Evolutionary conservation across 75 land plant genomes (phyloP), one percentile per base, ranked within the genome.

Genomic region (Cunninghamia lanceolata): DNA sequence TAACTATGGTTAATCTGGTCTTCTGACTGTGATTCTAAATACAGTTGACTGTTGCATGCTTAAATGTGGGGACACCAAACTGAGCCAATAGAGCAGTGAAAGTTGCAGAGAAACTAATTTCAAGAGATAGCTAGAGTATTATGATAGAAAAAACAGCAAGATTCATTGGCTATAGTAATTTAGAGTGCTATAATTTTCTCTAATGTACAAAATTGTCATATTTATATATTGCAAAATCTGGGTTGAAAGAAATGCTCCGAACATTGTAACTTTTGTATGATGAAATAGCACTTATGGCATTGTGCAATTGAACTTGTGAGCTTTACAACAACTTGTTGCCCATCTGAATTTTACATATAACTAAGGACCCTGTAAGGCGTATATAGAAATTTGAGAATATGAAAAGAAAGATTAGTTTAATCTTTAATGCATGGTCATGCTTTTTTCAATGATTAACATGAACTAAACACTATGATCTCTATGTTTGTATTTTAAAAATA

Each of bases 71-170:
- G 32, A 88, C 94, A 71, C 93, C 90, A 3, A 94, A 93, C 30
- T 84, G 93, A 73, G 96, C 94, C 19, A 50, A n/a, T 42, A 91
- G 85, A 25, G 96, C 96, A 34, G 82, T 94, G 39, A 84, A 84
- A 25, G 52, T 90, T 71, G 94, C 93, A n/a, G 96, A 95, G 88
- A 89, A 86, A 82, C 85, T 91, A n/a, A 50, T 94, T 52, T 85
- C 90, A 66, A 75, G 38, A 74, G 96, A 94, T 85, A 93, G 96
- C 96, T 93, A 75, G 96, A 94, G 77, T 94, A 94, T 84, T 94
- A 93, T 83, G 96, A 93, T 68, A 93, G 93, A 8, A 91, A 87
- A 77, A 66, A n/a, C 85, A 16, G 94, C 90, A 28, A 89, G 93
- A 84, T 93, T 94, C 52, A 87, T 94, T 35, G 94, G 94, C 10